Base-by-base conservation (phyloP, 176 grass and related monocot genomes). In the Juncus effusus region DNA sequence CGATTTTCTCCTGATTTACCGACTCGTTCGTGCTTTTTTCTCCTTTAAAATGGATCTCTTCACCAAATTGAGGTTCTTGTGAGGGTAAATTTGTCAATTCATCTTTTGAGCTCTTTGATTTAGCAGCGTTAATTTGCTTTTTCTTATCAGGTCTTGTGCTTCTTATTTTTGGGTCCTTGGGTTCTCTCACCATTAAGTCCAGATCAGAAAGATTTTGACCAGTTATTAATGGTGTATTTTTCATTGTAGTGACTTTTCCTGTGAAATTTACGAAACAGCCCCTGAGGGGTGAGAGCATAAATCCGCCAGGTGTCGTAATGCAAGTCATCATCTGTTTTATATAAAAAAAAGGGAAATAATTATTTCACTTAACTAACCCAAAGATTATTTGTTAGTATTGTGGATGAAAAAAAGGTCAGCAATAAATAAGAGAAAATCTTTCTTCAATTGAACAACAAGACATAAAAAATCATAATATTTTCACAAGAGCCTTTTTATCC, bases 281-380 rank as follows among this genome's bases (percentile, higher is more conserved):
- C 7, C 56, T 81, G 40, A 99, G 67, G 36, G 94, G 94, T 51
- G 94, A 99, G 53, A 99, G 69, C 45, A 93, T 65, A 76, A 66
- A 69, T 19, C 78, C 80, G 75, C 77, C 94, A 82, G 94, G 94
- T 77, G 84, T 51, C 51, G 72, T 54, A 76, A 81, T 77, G 76
- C 85, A 80, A 58, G 94, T 87, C 89, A 99, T 99, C 73, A 81
- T 77, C 94, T 99, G 83, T 74, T 81, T 7, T 36, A 70, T 67
- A 52, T 67, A 77, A 51, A 70, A 67, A 40, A 62, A 70, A 53
- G 7, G 80, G 19, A 28, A 28, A 28, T 1, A 28, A 28, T 28
- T 44, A 8, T 57, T 70, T 63, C 61, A 14, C 65, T 63, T 65
- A 65, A 47, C 4, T 42, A 51, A 42, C 3, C 16, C 12, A 15